Evolutionary conservation across 768 basidiomycete genomes (phyloP), one percentile per base, ranked within the genome.

Genomic region (Termitomyces sp.): DNA sequence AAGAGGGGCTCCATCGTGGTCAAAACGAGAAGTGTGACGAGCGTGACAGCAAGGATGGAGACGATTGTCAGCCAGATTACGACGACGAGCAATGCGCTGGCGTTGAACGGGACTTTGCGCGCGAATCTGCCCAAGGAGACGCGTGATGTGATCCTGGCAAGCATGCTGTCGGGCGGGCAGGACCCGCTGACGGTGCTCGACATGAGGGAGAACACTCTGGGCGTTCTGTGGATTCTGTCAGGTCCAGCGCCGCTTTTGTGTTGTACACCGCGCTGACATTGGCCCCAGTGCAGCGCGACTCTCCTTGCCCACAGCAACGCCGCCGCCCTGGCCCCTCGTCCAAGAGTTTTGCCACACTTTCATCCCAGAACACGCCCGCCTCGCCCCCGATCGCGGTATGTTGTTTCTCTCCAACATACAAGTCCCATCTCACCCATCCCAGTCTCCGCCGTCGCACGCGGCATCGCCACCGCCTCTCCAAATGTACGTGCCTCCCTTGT

Each of bases 221-320:
- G 84, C 0, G 78, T 84, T 42, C 68, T 92, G 42, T 87, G 84
- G 63, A 88, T 93, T 44, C 67, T 93, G 90, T 92, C 62, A 71
- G 87, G 52, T 32, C n/a, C 20, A 20, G 31, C 39, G 22, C 54
- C 22, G 3, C 37, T 20, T 6, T 18, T 41, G 34, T n/a, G 46
- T n/a, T 51, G 20, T 2, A 43, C 2, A 37, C 20, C 34, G 37
- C n/a, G 44, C 39, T 34, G 1, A 24, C 8, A 22, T 22, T 1
- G n/a, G 36, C 29, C n/a, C 1, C 48, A 90, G 88, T 58, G 82
- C 83, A 6, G 86, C 88, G 27, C 77, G 88, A 64, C 62, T 90
- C 63, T 70, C 70, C 55, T 65, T 72, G 42, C 56, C 71, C 1
- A 71, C 72, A 22, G 68, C 75, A 0, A 73, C 70, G 29, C 75